These are phyloP conservation scores for Eragrostis tef DNA, from an alignment of 202 grass and related monocot species.

Conservation along the genomic window DNA sequence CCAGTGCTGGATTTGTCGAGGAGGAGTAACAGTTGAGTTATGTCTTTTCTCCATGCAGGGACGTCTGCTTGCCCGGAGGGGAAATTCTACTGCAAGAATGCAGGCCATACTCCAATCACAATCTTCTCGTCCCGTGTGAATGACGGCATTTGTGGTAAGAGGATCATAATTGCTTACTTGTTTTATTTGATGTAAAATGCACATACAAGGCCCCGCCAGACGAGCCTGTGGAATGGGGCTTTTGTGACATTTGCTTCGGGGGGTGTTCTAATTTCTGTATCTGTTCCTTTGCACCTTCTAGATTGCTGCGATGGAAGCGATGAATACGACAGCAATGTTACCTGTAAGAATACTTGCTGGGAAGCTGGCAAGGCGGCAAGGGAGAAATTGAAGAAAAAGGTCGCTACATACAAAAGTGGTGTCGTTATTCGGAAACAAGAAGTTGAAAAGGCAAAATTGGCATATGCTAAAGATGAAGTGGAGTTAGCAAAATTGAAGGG, in stretches of 20 bases:
- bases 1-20: not conserved
- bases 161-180: constrained; percentile 15
- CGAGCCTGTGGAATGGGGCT: not conserved
- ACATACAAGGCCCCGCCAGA: not conserved
- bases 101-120: constrained; percentile 66
- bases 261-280: constrained; percentile 26
- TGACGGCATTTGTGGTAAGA: constrained; percentile 91
- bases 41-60: constrained; percentile 51
- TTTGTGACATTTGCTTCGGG: not conserved
- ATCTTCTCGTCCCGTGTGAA: constrained; percentile 93
- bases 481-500: constrained; percentile 75
- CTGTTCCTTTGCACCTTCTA: constrained; percentile 36
- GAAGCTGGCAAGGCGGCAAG: constrained; percentile 90
- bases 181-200: constrained; percentile 18
- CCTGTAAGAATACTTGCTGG: constrained; percentile 96
- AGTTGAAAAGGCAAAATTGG: constrained; percentile 79
- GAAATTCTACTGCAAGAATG: constrained; percentile 93
- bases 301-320: constrained; percentile 99
- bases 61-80: constrained; percentile 94
- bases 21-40: constrained; percentile 22
- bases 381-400: constrained; percentile 91
- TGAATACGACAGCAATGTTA: constrained; percentile 77
- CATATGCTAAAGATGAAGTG: constrained; percentile 79
- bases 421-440: constrained; percentile 68
- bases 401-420: constrained; percentile 78